phyloP scores from a whole-genome alignment of 306 rosid genomes.

The Vicia villosa region DNA sequence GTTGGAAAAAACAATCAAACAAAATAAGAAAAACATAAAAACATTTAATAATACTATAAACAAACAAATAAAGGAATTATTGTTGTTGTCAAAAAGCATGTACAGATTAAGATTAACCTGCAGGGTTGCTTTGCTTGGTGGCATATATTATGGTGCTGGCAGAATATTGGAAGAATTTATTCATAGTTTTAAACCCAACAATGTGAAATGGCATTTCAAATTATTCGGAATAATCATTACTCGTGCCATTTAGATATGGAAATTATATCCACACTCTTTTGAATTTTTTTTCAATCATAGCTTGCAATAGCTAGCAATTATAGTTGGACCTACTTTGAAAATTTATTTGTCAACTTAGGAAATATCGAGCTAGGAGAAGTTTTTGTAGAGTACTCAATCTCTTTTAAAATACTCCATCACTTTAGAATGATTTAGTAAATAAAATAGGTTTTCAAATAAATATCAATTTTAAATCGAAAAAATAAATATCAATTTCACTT shows the following conservation, averaged over 20 bases:
- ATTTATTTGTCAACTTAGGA: conserved; percentile 4
- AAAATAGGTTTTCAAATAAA: no score
- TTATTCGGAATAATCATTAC: not conserved
- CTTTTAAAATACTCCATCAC: no score
- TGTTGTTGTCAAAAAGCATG: not conserved
- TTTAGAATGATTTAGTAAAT: no score
- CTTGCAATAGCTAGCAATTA: not conserved
- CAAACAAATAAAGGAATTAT: not conserved
- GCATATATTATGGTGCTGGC: conserved; percentile 4
- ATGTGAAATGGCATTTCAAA: not conserved
- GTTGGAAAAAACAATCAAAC: conserved; percentile 27
- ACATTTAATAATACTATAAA: not conserved
- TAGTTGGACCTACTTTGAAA: not conserved
- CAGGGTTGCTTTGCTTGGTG: not conserved
- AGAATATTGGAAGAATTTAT: not conserved
- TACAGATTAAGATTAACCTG: not conserved
- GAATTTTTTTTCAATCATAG: not conserved
- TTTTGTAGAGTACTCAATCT: no score
- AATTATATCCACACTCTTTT: not conserved
- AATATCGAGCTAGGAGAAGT: not conserved
- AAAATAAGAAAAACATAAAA: not conserved
- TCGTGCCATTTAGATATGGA: not conserved
- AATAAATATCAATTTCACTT: no score
- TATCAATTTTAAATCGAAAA: no score
- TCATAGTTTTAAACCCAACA: not conserved